Evolutionary conservation across 306 rosid species (phyloP).

Genomic region (Potentilla sterilis): DNA sequence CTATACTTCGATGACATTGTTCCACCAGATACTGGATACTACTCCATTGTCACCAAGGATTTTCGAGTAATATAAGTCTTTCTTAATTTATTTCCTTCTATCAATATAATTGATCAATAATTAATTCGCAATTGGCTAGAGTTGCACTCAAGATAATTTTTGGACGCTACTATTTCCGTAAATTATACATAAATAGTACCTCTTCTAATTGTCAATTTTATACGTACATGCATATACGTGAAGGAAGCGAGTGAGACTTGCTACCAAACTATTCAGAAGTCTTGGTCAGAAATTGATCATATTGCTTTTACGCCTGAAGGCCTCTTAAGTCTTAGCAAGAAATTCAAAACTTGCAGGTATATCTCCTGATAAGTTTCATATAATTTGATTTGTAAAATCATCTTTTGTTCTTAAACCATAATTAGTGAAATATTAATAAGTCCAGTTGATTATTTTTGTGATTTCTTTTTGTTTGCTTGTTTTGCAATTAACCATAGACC

Average conservation of each 20-base stretch:
- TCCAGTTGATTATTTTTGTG: neutral
- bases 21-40: constrained; percentile 44
- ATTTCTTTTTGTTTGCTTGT: neutral
- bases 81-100: neutral
- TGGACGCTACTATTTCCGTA: neutral
- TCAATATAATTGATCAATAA: neutral
- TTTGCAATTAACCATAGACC: constrained; percentile 31
- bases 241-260: constrained; percentile 40
- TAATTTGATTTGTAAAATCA: neutral
- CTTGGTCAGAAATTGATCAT: constrained; percentile 64
- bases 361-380: neutral
- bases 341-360: constrained; percentile 54
- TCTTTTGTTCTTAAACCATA: no score
- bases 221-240: neutral
- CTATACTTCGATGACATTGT: constrained; percentile 51
- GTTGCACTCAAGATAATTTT: neutral
- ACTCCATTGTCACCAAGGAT: constrained; percentile 39
- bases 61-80: constrained; percentile 31
- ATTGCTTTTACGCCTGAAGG: constrained; percentile 46
- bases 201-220: neutral
- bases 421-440: no score
- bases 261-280: constrained; percentile 32
- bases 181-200: neutral
- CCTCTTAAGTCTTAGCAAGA: constrained; percentile 48
- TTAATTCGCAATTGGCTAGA: neutral